Evolutionary conservation across 305 asterid genomes (phyloP), one percentile per base, ranked within the genome.

Genomic region (Solanum hybrid): DNA sequence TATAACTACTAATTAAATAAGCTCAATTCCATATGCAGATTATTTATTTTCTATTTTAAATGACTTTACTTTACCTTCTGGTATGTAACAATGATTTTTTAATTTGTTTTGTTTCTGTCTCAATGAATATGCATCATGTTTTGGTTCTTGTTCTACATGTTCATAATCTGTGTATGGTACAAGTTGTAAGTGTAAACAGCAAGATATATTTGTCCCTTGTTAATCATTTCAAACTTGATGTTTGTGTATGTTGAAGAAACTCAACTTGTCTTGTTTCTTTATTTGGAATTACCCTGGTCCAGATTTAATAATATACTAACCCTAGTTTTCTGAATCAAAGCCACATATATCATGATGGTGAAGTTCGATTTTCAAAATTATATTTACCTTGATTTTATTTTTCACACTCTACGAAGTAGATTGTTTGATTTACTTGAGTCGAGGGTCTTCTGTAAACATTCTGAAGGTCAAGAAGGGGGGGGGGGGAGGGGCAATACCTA

Each of bases 21-120:
- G 71, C 73, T 51, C 81, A 73, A 90, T 92, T 91, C 91, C 89
- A 88, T 93, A 90, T 93, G 93, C 92, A 85, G 66, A 22, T 75
- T 42, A 72, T 64, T 71, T 34, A 17, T 32, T 66, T 13, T 8
- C 34, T 26, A 7, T 40, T 24, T 42, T 45, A 42, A 27, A 42
- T 42, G 2, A 42, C 27, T 15, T 24, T 7, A 19, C 35, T 7
- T 10, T 26, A 22, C 31, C 66, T 80, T 80, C 17, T 35, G 29
- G 12, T 51, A 17, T 84, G 19, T 10, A 19, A 51, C 75, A 29
- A 10, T 45, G 42, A 51, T 36, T 51, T 36, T 15, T 27, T 27
- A 27, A 72, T 0, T 73, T 10, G 75, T 84, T 29, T 84, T 84
- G 73, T 17, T 84, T 45, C 73, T 51, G 29, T 45, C 87, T 84